These are phyloP conservation scores for Leccinum ochraceum DNA, from an alignment of 768 basidiomycete species.

Conservation along the genomic window DNA sequence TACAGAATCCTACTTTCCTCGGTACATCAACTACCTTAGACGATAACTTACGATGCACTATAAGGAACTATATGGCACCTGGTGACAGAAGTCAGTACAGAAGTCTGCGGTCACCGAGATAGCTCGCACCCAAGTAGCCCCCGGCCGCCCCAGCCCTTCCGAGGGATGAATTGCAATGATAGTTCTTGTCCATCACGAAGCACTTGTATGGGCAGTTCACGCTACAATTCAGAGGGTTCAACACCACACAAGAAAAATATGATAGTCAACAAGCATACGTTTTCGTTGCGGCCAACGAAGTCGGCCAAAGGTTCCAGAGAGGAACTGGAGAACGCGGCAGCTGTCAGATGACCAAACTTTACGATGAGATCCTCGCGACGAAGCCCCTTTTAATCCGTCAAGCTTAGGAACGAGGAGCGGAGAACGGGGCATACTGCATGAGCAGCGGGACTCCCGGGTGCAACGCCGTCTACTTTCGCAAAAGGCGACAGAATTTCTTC, in stretches of 20 bases:
- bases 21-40: not conserved
- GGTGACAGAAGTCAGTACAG: constrained; percentile 6
- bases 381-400: constrained; percentile 52
- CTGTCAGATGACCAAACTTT: constrained; percentile 67
- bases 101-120: not conserved
- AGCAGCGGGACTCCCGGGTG: constrained; percentile 79
- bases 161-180: constrained; percentile 61
- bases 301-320: constrained; percentile 66
- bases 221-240: constrained; percentile 40
- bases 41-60: constrained; percentile 15
- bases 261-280: constrained; percentile 49
- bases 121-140: constrained; percentile 74
- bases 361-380: constrained; percentile 68
- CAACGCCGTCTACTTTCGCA: constrained; percentile 80
- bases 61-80: constrained; percentile 68
- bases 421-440: constrained; percentile 59
- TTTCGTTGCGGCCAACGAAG: constrained; percentile 76
- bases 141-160: constrained; percentile 83
- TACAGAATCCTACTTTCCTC: too few species aligned
- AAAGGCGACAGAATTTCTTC: constrained; percentile 48
- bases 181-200: constrained; percentile 49
- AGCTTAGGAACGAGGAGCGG: not conserved
- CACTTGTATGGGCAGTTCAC: constrained; percentile 57
- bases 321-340: constrained; percentile 50
- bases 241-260: not conserved